Evolutionary conservation across 2,329 filamentous ascomycete genomes (phyloP), one percentile per base, ranked within the genome.

Genomic region (Pyrenophora seminiperda): DNA sequence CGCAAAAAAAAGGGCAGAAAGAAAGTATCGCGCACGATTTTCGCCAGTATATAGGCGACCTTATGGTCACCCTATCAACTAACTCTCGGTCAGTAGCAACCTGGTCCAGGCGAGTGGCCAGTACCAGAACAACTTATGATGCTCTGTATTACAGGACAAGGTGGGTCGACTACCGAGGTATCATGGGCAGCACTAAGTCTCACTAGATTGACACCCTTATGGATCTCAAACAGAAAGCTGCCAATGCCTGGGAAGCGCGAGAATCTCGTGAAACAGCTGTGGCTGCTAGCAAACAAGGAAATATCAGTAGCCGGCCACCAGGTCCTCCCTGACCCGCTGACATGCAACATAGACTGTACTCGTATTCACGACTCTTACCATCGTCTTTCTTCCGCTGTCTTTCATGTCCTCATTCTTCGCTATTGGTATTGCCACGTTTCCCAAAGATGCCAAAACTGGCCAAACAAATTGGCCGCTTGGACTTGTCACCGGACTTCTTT

Each of bases 391-490:
- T 9, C 54, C 51, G 2, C 17, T 58, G 15, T 58, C 54, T 1
- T 58, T 58, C 32, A 52, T 54, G 51, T 49, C 54, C 6, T 58
- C 54, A 1, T 54, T 58, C 45, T 58, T 58, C 20, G 48, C 54
- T 9, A 41, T 58, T 7, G 45, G 33, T 5, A 40, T 58, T 10
- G 43, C 44, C 7, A 39, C 45, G 5, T 58, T 58, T 27, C 55
- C 55, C 2, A 46, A 48, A 27, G 31, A 53, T 11, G 27, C 19
- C 1, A 36, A 15, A 2, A 53, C 41, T 13, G 44, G 50, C 24
- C 44, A 48, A 15, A 47, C 38, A 4, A 41, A 41, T 17, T 53
- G 44, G 50, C 50, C 50, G 2, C 34, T 53, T 13, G 36, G 41
- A 5, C 27, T 44, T 11, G 44, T 53, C 7, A 53, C 33, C 29